These are phyloP conservation scores for Spizellomyces sp. DNA, from an alignment of 192 early-diverging fungal species.

Conservation along the genomic window DNA sequence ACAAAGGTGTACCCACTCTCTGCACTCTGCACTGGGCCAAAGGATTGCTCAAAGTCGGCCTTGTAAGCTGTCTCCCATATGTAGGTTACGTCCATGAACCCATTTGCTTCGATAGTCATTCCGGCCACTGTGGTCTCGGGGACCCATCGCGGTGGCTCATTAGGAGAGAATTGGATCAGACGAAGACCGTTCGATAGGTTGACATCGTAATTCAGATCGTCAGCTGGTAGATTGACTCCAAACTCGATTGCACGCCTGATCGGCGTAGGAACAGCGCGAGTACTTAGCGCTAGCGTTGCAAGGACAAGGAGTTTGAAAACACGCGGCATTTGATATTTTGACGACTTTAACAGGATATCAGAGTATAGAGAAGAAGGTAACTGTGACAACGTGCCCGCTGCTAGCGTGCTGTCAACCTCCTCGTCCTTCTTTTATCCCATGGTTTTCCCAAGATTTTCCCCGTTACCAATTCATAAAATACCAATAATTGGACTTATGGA, in stretches of 20 bases:
- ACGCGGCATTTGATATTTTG: too few relatives aligned
- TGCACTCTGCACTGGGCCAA: background rate
- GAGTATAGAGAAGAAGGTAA: too few relatives aligned
- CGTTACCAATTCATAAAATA: too few relatives aligned
- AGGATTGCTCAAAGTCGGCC: background rate
- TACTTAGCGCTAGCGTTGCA: too few relatives aligned
- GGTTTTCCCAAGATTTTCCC: too few relatives aligned
- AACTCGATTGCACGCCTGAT: background rate
- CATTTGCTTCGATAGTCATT: conserved; percentile 1
- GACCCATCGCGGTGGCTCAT: conserved; percentile 11
- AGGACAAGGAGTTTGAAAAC: too few relatives aligned
- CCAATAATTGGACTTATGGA: too few relatives aligned
- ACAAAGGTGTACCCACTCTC: conserved; percentile 3
- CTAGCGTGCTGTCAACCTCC: too few relatives aligned
- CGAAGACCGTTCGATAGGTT: conserved; percentile 3
- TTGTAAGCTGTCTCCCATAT: background rate
- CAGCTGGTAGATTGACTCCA: conserved; percentile 6
- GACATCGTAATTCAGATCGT: conserved; percentile 4
- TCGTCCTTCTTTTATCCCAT: too few relatives aligned
- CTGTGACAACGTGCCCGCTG: too few relatives aligned
- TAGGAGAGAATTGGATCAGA: background rate
- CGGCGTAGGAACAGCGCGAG: background rate
- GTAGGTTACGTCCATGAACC: conserved; percentile 13
- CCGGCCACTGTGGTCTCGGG: background rate
- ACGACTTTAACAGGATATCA: too few relatives aligned